These are phyloP conservation scores for Barnettozyma pratensis DNA, from an alignment of 805 yeast species.

Conservation along the genomic window DNA sequence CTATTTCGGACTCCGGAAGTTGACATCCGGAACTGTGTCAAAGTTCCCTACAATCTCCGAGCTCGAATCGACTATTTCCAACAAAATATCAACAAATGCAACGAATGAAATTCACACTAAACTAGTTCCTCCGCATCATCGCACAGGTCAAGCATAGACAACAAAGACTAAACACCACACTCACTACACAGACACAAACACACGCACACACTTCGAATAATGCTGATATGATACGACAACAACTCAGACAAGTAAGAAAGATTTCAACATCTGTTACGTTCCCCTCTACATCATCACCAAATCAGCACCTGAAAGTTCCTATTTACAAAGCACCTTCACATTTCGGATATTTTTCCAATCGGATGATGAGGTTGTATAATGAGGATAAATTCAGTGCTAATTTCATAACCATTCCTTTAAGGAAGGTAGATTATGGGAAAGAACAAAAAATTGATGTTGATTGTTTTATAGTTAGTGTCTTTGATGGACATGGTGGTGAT, in stretches of 20 bases:
- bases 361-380: slow-evolving; percentile 72
- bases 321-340: slow-evolving; percentile 49
- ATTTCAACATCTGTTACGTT: slow-evolving; percentile 21
- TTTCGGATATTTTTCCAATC: slow-evolving; percentile 70
- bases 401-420: slow-evolving; percentile 44
- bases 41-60: too few relatives aligned
- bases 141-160: background rate
- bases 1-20: too few relatives aligned
- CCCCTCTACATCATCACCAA: slow-evolving; percentile 5
- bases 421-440: slow-evolving; percentile 22
- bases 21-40: too few relatives aligned
- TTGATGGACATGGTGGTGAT: slow-evolving; percentile 94
- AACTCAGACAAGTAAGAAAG: background rate
- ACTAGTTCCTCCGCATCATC: too few relatives aligned
- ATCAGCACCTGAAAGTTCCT: slow-evolving; percentile 15
- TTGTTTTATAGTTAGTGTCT: slow-evolving; percentile 68
- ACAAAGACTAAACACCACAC: background rate
- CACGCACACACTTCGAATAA: background rate
- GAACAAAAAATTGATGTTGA: slow-evolving; percentile 11
- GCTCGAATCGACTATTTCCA: too few relatives aligned
- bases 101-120: too few relatives aligned
- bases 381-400: slow-evolving; percentile 78
- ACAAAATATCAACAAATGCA: too few relatives aligned
- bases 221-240: slow-evolving; percentile 5
- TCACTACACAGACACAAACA: background rate